Conservation (phyloP, 495 filamentous ascomycete species). For the Neurospora hispaniola region DNA sequence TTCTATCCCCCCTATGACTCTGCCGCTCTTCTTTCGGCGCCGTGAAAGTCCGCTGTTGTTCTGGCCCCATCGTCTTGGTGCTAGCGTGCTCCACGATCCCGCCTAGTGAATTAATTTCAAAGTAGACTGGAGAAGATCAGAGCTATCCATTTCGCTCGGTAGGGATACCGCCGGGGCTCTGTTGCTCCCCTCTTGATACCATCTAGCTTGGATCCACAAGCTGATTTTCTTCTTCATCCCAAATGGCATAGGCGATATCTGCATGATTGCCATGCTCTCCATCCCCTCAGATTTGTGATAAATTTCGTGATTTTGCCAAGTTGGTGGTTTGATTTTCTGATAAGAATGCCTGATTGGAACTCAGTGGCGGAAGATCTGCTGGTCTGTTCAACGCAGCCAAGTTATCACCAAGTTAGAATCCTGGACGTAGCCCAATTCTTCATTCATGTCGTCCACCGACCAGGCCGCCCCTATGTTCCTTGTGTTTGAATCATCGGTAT, state of each 20-base stretch:
- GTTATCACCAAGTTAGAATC: neutral
- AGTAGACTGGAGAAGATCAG: neutral
- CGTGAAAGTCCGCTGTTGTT: neutral
- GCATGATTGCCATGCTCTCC: too few relatives aligned
- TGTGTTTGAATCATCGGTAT: neutral
- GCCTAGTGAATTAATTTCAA: too few relatives aligned
- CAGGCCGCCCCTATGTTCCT: neutral
- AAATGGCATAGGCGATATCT: neutral
- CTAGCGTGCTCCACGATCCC: neutral
- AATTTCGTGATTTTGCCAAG: neutral
- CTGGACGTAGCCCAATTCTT: neutral
- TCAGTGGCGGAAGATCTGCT: neutral
- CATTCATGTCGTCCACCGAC: neutral
- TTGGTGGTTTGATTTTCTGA: neutral
- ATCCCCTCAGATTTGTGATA: neutral
- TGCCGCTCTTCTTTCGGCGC: neutral
- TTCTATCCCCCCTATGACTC: neutral
- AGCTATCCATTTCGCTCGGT: neutral
- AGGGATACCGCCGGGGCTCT: neutral
- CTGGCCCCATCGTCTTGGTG: neutral
- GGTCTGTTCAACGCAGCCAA: neutral
- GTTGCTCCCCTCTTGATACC: neutral
- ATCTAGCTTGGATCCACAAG: neutral
- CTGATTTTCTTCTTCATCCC: neutral
- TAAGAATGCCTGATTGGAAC: neutral